Conservation (phyloP, 768 basidiomycete species). For the Strobilomyces dryophilus region DNA sequence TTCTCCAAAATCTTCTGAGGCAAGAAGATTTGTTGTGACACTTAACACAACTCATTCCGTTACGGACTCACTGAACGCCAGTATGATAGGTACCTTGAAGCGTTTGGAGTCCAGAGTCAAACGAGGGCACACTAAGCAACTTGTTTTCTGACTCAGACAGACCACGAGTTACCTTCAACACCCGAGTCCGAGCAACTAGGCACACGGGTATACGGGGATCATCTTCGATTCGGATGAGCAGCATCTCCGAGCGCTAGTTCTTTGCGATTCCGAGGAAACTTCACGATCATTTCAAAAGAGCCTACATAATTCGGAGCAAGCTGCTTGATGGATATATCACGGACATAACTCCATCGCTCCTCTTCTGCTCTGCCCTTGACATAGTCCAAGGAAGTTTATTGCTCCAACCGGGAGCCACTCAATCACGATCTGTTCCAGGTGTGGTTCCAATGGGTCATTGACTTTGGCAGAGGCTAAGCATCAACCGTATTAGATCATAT, state of each 20-base stretch:
- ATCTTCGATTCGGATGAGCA: background rate
- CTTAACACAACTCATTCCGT: too few relatives aligned
- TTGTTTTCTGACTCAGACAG: too few relatives aligned
- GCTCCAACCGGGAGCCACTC: background rate
- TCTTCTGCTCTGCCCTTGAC: slow-evolving; percentile 11
- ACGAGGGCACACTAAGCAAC: too few relatives aligned
- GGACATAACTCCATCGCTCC: background rate
- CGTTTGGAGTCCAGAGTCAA: too few relatives aligned
- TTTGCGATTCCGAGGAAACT: background rate
- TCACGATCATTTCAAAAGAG: background rate
- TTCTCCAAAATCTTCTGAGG: too few relatives aligned
- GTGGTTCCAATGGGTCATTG: background rate
- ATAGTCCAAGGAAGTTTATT: background rate
- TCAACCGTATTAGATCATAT: slow-evolving; percentile 1
- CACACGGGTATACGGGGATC: too few relatives aligned
- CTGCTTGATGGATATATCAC: slow-evolving; percentile 1
- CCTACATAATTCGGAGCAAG: background rate
- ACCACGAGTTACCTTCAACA: too few relatives aligned
- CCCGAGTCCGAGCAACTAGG: too few relatives aligned
- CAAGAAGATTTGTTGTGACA: too few relatives aligned
- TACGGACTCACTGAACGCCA: too few relatives aligned
- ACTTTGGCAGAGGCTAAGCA: slow-evolving; percentile 9
- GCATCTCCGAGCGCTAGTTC: background rate
- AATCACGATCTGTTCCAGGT: background rate
- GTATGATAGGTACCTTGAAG: too few relatives aligned